Evolutionary conservation across 2,329 filamentous ascomycete species (phyloP), one percentile per base, ranked within the genome.

Genomic region (Lachnellula occidentalis): DNA sequence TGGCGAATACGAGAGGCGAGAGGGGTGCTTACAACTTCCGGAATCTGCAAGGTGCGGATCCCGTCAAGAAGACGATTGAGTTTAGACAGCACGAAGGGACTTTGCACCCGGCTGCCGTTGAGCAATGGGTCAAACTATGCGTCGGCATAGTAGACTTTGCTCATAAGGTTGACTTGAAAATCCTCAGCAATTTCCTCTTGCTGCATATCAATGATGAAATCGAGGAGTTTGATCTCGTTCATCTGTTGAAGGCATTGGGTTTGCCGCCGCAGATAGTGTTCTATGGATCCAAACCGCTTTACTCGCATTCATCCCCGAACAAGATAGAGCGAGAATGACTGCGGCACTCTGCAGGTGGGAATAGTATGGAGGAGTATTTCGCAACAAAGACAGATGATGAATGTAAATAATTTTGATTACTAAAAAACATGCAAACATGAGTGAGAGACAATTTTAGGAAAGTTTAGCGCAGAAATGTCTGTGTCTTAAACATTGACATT

Each of bases 31-130:
- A 19, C 11, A 43, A 43, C 41, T 43, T 43, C 41, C 41, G 41
- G n/a, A 43, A 43, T 22, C 11, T 43, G 19, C 19, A 5, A 2
- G 19, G 19, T 43, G 19, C 12, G 15, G 27, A 48, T 21, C 27
- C 27, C 8, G 22, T 22, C 14, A 59, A 50, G 41, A 42, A 41
- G 17, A 61, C 61, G 1, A 58, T 67, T 9, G 65, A 67, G 43
- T 67, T 66, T 50, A 48, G 64, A 14, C 57, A 63, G 24, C 63
- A 67, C 41, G 56, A 53, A 17, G 50, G 58, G 1, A 60, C 56
- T 1, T 39, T 66, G 4, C 52, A 58, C 27, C 37, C 48, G 1
- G 24, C 49, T 12, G 50, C 34, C 3, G 45, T 66, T 1, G 15
- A 36, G 5, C 50, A 56, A 7, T 66, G 63, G 64, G 53, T 60